phyloP scores from a whole-genome alignment of 352 stramenopile species.

The Pythium rhizo-oryzae region DNA sequence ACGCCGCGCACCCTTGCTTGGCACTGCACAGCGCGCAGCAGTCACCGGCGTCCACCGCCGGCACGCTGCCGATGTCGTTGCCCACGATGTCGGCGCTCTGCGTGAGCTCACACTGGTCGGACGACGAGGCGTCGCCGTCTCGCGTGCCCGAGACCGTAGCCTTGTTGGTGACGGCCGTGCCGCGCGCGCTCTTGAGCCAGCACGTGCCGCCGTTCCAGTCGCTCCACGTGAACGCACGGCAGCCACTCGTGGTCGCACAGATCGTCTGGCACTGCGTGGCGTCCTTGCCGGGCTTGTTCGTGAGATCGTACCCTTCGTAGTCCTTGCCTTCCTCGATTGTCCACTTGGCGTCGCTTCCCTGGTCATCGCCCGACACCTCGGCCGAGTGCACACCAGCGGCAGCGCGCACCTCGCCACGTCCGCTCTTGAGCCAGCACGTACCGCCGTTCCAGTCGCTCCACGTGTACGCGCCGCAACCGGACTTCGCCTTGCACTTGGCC shows the following conservation, averaged over 20 bases:
- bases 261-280: neutral
- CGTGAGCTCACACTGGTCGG: neutral
- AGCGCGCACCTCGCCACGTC: neutral
- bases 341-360: neutral
- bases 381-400: slow-evolving; percentile 1
- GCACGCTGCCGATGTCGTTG: slow-evolving; percentile 27
- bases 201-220: slow-evolving; percentile 53
- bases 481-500: neutral
- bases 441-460: slow-evolving; percentile 57
- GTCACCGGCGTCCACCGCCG: neutral
- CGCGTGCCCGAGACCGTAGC: slow-evolving; percentile 13
- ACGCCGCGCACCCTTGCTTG: slow-evolving; percentile 14
- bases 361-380: slow-evolving; percentile 39
- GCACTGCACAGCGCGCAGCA: slow-evolving; percentile 3
- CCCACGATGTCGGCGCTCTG: slow-evolving; percentile 32
- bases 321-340: neutral
- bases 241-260: neutral
- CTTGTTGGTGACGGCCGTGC: neutral
- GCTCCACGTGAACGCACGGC: slow-evolving; percentile 38
- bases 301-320: slow-evolving; percentile 19
- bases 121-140: neutral
- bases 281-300: neutral
- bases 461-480: slow-evolving; percentile 19
- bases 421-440: slow-evolving; percentile 60
- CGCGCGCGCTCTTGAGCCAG: slow-evolving; percentile 42